These are phyloP conservation scores for Ascodesmis nigricans DNA, from an alignment of 495 filamentous ascomycete genomes.

Conservation along the genomic window DNA sequence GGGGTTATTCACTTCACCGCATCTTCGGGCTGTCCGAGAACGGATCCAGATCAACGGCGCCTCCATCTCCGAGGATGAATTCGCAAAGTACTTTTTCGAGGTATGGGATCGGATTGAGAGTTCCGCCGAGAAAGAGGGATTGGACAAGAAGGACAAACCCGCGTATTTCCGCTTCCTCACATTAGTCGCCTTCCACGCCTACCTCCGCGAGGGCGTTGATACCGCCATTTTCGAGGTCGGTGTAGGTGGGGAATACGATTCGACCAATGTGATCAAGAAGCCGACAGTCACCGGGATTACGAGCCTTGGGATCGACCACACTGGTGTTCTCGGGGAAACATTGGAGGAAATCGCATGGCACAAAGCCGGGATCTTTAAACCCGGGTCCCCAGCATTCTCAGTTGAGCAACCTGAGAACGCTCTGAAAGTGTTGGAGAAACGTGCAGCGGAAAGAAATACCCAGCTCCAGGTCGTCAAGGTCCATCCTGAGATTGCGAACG, in stretches of 20 bases:
- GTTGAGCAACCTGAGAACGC: conserved; percentile 46
- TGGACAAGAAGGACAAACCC: conserved; percentile 37
- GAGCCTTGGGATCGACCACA: conserved; percentile 79
- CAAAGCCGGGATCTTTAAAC: conserved; percentile 82
- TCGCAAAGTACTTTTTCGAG: conserved; percentile 42
- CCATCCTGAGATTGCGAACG: conserved; percentile 37
- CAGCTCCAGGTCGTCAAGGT: conserved; percentile 36
- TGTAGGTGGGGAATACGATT: conserved; percentile 81
- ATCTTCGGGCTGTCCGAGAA: conserved; percentile 38
- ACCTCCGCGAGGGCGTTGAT: conserved; percentile 57
- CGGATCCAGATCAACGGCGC: conserved; percentile 38
- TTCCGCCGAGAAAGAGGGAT: conserved; percentile 26
- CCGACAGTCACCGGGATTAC: conserved; percentile 59
- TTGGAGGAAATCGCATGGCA: conserved; percentile 94
- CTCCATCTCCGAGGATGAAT: conserved; percentile 30
- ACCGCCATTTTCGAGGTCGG: conserved; percentile 79
- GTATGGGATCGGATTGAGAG: conserved; percentile 36
- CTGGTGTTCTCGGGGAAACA: conserved; percentile 52
- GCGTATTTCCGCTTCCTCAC: conserved; percentile 83
- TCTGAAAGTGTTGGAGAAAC: conserved; percentile 40
- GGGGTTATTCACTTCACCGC: conserved; percentile 46
- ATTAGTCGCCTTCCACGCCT: conserved; percentile 73
- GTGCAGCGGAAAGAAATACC: conserved; percentile 40
- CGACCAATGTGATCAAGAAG: conserved; percentile 65
- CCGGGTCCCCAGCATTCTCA: conserved; percentile 44